Conservation (phyloP, 345 rosid species). For the Nephelium lappaceum region DNA sequence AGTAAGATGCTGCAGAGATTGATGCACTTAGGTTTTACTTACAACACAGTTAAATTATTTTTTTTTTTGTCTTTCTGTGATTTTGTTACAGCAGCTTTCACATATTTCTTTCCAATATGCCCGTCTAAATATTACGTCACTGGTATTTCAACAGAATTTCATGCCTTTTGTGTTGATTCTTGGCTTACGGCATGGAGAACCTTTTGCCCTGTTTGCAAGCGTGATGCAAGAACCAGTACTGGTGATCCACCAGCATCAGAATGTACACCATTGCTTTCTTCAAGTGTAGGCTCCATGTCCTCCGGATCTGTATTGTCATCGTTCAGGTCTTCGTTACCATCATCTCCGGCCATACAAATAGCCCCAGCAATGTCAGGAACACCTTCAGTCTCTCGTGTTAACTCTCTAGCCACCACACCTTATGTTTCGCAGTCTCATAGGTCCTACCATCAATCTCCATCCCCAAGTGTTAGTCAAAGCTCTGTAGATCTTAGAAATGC, state of each 20-base stretch:
- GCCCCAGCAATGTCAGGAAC: constrained; percentile 46
- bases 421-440: constrained; percentile 59
- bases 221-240: constrained; percentile 79
- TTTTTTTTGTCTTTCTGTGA: background rate
- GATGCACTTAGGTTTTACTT: background rate
- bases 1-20: background rate
- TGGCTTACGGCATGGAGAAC: constrained; percentile 99
- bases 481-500: constrained; percentile 67
- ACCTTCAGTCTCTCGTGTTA: constrained; percentile 49
- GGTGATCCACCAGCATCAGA: constrained; percentile 88
- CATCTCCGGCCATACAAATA: constrained; percentile 68
- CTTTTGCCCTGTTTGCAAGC: constrained; percentile 96
- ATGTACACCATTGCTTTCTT: constrained; percentile 81
- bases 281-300: constrained; percentile 50
- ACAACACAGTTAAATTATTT: too few relatives aligned
- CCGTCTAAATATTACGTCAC: constrained; percentile 14
- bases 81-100: background rate
- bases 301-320: constrained; percentile 72
- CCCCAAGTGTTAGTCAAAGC: constrained; percentile 61
- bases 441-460: constrained; percentile 60
- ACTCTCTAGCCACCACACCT: constrained; percentile 57
- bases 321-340: constrained; percentile 56
- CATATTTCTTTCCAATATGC: background rate
- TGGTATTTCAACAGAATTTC: constrained; percentile 67
- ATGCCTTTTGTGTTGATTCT: constrained; percentile 82